phyloP scores from a whole-genome alignment of 2,329 filamentous ascomycete species.

The Emydomyces testavorans region DNA sequence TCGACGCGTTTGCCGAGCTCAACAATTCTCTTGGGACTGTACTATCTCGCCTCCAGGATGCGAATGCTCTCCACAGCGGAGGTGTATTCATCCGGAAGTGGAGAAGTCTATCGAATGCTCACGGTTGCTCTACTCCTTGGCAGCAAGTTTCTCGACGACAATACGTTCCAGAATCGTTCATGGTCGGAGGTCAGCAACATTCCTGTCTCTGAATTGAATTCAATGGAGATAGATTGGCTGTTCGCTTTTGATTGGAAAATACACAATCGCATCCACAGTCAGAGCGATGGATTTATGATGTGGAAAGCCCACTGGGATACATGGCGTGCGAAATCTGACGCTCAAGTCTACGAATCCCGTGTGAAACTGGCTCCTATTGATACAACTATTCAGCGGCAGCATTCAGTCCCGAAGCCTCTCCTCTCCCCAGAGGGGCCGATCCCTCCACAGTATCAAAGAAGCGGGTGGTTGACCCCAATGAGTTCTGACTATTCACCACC shows the following conservation, averaged over 20 bases:
- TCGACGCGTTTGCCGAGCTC: slow-evolving; percentile 83
- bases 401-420: slow-evolving; percentile 38
- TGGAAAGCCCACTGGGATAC: slow-evolving; percentile 58
- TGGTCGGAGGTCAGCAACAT: slow-evolving; percentile 95
- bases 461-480: slow-evolving; percentile 38
- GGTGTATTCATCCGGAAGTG: slow-evolving; percentile 47
- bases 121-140: slow-evolving; percentile 75
- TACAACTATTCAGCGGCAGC: slow-evolving; percentile 48
- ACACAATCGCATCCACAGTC: slow-evolving; percentile 70
- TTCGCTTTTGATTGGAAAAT: slow-evolving; percentile 70
- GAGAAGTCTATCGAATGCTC: slow-evolving; percentile 75
- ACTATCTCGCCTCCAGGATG: slow-evolving; percentile 76
- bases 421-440: slow-evolving; percentile 38
- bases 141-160: slow-evolving; percentile 93
- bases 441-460: slow-evolving; percentile 41
- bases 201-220: slow-evolving; percentile 69
- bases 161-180: slow-evolving; percentile 93
- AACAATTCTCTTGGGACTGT: slow-evolving; percentile 80
- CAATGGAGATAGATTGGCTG: slow-evolving; percentile 79
- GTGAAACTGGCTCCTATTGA: slow-evolving; percentile 51
- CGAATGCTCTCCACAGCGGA: slow-evolving; percentile 53
- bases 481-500: slow-evolving; percentile 43
- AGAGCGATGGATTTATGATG: slow-evolving; percentile 54
- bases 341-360: slow-evolving; percentile 36
- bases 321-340: slow-evolving; percentile 44